Conservation (phyloP, 2,329 filamentous ascomycete species). For the Zymoseptoria ardabiliae region DNA sequence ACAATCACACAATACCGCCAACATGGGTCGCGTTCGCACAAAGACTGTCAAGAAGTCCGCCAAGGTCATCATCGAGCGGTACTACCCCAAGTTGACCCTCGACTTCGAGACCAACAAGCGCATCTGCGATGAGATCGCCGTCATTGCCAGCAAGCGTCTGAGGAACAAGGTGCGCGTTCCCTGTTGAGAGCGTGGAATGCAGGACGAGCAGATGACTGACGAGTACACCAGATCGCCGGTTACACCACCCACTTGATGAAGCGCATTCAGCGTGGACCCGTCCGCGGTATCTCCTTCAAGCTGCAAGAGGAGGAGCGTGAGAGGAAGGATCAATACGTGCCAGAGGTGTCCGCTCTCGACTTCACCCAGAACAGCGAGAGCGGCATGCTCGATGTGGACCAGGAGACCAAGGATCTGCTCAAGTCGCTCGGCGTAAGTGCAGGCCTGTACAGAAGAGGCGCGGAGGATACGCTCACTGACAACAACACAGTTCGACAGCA, state of each 20-base stretch:
- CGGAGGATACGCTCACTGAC: slow-evolving; percentile 5
- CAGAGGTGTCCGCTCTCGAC: slow-evolving; percentile 97
- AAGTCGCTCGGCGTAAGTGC: slow-evolving; percentile 95
- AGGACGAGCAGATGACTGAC: not conserved
- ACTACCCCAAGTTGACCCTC: slow-evolving; percentile 90
- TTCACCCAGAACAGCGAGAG: slow-evolving; percentile 90
- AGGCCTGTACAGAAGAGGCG: slow-evolving; percentile 42
- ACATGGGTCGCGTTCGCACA: slow-evolving; percentile 51
- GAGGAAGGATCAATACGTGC: slow-evolving; percentile 99
- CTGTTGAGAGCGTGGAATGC: not conserved
- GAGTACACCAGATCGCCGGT: slow-evolving; percentile 67
- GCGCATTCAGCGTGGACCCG: slow-evolving; percentile 97
- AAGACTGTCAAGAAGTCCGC: slow-evolving; percentile 76
- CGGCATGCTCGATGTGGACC: slow-evolving; percentile 89
- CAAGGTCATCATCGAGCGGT: slow-evolving; percentile 99
- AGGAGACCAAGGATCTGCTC: slow-evolving; percentile 97
- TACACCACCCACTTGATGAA: slow-evolving; percentile 98
- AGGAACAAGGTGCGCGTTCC: slow-evolving; percentile 78
- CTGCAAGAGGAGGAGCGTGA: slow-evolving; percentile 99
- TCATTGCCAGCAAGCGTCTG: slow-evolving; percentile 97
- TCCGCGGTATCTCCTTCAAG: slow-evolving; percentile 99
- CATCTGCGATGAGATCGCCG: slow-evolving; percentile 99
- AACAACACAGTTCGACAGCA: slow-evolving; percentile 74
- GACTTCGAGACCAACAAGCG: slow-evolving; percentile 99
- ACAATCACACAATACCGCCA: slow-evolving; percentile 28